Base-by-base conservation (phyloP, 345 rosid genomes). In the Eucalyptus urophylla region DNA sequence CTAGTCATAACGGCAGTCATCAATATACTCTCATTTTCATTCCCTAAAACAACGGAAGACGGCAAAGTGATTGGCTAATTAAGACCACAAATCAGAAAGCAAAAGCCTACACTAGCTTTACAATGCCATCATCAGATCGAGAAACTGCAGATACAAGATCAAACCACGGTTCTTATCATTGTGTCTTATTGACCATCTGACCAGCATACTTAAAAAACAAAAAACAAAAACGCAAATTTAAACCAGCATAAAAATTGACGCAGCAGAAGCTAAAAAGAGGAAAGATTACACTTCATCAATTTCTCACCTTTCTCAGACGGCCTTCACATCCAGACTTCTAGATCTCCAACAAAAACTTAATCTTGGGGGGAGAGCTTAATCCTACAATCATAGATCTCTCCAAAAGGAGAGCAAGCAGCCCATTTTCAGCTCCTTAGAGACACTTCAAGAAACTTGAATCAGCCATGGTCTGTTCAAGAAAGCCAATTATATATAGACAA, bases 291-390 rank as follows among this genome's bases (percentile, higher is more conserved):
- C 12, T 40, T 40, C 83, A 76, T 37, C 47, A 76, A 37, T 76
- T 76, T 76, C 83, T 76, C 83, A 76, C 83, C 83, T 76, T 76
- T 76, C 45, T 37, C 47, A 40, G 83, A 40, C 27, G 83, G 29
- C 27, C 47, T 76, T 76, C 83, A 76, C 83, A 76, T 76, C 83
- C 47, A 76, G 27, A 76, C 29, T 76, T 76, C 76, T 76, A 93
- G 98, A 95, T 95, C 97, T 93, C 47, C 47, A 25, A 37, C 83
- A 76, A 40, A 76, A 19, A 40, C 83, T 40, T 25, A 76, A 40
- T 37, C 45, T 76, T 2, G 27, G 1, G 14, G 43, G 83, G 83
- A 76, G 15, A 76, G 83, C 83, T 21, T 21, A 76, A 31, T n/a
- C 45, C 25, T 25, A 86, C n/a, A 53, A 86, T 50, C 88, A 86